phyloP scores from a whole-genome alignment of 2,329 filamentous ascomycete species.

The Sclerotinia nivalis region DNA sequence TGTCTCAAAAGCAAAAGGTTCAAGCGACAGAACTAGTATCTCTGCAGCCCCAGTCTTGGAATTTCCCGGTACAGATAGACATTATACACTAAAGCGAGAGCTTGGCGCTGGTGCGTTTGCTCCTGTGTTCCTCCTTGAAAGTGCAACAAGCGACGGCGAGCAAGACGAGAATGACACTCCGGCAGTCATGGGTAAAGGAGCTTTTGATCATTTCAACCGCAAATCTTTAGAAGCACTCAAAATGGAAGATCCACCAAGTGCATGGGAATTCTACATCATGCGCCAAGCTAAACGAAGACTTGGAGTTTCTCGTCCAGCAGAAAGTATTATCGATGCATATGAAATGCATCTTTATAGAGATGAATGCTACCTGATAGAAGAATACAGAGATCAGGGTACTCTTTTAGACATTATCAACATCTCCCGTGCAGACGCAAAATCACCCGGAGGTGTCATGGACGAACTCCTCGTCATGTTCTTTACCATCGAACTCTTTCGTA shows the following conservation, averaged over 20 bases:
- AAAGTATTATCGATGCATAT: conserved; percentile 79
- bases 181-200: conserved; percentile 61
- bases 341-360: conserved; percentile 91
- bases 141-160: conserved; percentile 54
- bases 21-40: conserved; percentile 58
- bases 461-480: conserved; percentile 95
- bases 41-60: conserved; percentile 63
- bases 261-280: conserved; percentile 98
- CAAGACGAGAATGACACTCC: conserved; percentile 49
- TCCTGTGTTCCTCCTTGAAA: conserved; percentile 89
- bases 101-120: conserved; percentile 93
- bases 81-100: conserved; percentile 79
- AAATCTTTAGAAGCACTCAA: conserved; percentile 81
- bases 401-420: conserved; percentile 93
- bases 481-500: conserved; percentile 84
- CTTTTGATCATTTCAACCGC: conserved; percentile 53
- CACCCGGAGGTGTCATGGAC: conserved; percentile 70
- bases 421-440: conserved; percentile 67
- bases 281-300: conserved; percentile 77
- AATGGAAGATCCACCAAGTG: conserved; percentile 83
- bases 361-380: conserved; percentile 86
- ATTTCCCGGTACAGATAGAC: conserved; percentile 63
- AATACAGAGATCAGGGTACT: conserved; percentile 86
- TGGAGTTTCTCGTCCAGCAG: conserved; percentile 68
- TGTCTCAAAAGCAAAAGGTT: conserved; percentile 45